phyloP scores from a whole-genome alignment of 73 alveolate species.

The Diophrys sp. region DNA sequence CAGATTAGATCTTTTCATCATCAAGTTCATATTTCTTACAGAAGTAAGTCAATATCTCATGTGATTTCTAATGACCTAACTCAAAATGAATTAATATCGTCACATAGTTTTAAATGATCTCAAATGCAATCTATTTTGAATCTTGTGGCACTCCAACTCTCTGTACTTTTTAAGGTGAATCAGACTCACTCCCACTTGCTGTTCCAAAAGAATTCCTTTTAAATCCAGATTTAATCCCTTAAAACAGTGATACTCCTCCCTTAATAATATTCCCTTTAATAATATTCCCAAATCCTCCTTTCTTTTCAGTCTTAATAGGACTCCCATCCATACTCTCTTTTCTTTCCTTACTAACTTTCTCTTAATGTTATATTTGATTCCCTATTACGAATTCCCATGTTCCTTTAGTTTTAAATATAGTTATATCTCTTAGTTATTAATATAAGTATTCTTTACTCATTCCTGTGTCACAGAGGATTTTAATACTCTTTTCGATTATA shows the following conservation, averaged over 20 bases:
- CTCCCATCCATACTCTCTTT: neutral
- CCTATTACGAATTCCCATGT: neutral
- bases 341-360: neutral
- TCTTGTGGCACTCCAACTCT: neutral
- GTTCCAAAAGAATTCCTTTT: slow-evolving; percentile 1
- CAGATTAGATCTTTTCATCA: slow-evolving; percentile 31
- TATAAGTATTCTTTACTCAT: neutral
- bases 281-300: neutral
- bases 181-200: slow-evolving; percentile 1
- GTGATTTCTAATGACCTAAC: slow-evolving; percentile 15
- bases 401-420: neutral
- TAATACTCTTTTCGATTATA: neutral
- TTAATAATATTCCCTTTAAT: too few relatives aligned
- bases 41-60: slow-evolving; percentile 35
- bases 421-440: neutral
- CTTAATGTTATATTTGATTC: too few relatives aligned
- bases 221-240: neutral
- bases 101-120: slow-evolving; percentile 23
- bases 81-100: slow-evolving; percentile 26
- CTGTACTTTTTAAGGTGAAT: neutral
- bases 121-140: slow-evolving; percentile 33
- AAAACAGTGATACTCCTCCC: neutral
- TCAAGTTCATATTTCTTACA: slow-evolving; percentile 52
- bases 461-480: too few relatives aligned
- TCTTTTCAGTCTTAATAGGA: neutral